A percentile compares a stretch with the other conserved stretches of the same genome.
phyloP scores from a whole-genome alignment of 2,329 filamentous ascomycete genomes.

The Neofusicoccum ribis region DNA sequence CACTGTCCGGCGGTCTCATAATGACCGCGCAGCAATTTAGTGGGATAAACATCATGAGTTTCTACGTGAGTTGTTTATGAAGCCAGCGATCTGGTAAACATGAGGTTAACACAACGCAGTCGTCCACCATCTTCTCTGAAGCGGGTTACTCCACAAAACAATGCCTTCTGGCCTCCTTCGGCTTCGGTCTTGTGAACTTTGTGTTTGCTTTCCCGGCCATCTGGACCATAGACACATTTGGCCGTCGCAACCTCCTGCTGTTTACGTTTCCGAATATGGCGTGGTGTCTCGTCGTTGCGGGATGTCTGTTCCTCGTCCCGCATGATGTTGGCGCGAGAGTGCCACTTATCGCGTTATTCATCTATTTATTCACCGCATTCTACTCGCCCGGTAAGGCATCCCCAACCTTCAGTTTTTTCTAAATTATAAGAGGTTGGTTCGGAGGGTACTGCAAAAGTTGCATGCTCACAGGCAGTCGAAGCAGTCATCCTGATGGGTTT shows the following conservation, averaged over 20 bases:
- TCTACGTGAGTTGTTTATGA: constrained; percentile 36
- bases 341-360: constrained; percentile 56
- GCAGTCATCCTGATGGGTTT: no score
- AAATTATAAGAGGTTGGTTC: no score
- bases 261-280: constrained; percentile 55
- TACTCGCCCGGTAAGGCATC: constrained; percentile 40
- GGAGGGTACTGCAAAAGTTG: no score
- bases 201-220: constrained; percentile 60
- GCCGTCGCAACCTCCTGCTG: constrained; percentile 52
- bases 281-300: constrained; percentile 49
- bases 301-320: constrained; percentile 54
- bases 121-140: constrained; percentile 50
- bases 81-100: no score
- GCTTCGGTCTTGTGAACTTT: constrained; percentile 59
- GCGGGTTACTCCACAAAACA: constrained; percentile 44
- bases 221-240: constrained; percentile 58
- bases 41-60: constrained; percentile 48
- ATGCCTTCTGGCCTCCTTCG: constrained; percentile 55
- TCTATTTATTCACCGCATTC: constrained; percentile 56
- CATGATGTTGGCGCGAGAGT: constrained; percentile 47
- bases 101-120: constrained; percentile 20
- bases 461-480: no score
- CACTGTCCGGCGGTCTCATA: constrained; percentile 72
- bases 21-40: constrained; percentile 71
- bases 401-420: no score